These are phyloP conservation scores for Neonectria faginata DNA, from an alignment of 2,329 filamentous ascomycete species.

Conservation along the genomic window DNA sequence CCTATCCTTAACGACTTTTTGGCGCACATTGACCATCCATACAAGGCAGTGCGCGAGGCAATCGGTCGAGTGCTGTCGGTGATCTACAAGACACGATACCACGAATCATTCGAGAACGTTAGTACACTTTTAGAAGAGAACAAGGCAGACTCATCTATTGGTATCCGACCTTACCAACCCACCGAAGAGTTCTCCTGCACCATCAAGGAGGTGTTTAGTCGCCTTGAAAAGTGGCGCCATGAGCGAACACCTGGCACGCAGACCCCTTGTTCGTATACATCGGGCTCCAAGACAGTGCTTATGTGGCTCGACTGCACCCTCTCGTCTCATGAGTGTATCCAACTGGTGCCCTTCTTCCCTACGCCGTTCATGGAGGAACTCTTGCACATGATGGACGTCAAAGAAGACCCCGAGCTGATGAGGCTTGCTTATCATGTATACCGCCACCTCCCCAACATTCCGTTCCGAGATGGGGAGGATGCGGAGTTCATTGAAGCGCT, in stretches of 20 bases:
- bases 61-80: constrained; percentile 90
- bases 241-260: constrained; percentile 89
- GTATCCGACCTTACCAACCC: constrained; percentile 84
- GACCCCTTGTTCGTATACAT: constrained; percentile 93
- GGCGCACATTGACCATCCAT: constrained; percentile 92
- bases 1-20: constrained; percentile 92
- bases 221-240: constrained; percentile 87
- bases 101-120: constrained; percentile 91
- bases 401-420: constrained; percentile 96
- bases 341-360: constrained; percentile 91
- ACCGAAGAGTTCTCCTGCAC: constrained; percentile 78
- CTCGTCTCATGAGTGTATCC: constrained; percentile 91
- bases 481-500: constrained; percentile 85
- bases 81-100: constrained; percentile 91
- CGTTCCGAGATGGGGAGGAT: constrained; percentile 88
- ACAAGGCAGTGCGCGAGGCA: constrained; percentile 95
- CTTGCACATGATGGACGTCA: constrained; percentile 99
- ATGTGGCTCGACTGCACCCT: constrained; percentile 94
- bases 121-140: constrained; percentile 80
- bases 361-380: constrained; percentile 90
- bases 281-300: constrained; percentile 93
- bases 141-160: constrained; percentile 82
- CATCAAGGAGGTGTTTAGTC: constrained; percentile 79
- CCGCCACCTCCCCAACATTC: constrained; percentile 94
- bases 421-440: constrained; percentile 96